Evolutionary conservation across 225 moss, liverwort and hornwort species (phyloP), one percentile per base, ranked within the genome.

Genomic region (Sphagnum contortum): DNA sequence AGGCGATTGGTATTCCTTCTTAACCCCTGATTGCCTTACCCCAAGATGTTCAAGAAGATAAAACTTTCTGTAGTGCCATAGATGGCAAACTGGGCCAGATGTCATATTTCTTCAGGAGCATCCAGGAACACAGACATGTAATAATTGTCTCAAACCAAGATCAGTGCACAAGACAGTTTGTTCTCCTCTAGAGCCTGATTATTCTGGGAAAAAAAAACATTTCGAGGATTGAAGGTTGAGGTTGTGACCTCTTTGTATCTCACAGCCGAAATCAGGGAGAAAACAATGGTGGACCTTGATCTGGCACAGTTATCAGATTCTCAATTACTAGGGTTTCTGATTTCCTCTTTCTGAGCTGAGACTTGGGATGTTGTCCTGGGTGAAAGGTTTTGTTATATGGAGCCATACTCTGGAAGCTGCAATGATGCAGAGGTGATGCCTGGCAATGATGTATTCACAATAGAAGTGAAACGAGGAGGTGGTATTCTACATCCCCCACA

Each of bases 381-480:
- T 47, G 9, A 5, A 83, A 93, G 92, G 88, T 90, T 90, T 72
- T 94, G 93, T 61, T 90, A 86, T 64, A 86, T 88, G 88, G 12
- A 78, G 9, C 93, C 93, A 2, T 93, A 79, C 9, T 9, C 3
- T 0, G 65, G 60, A 45, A 66, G 68, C 4, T 85, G 84, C 62
- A 62, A 52, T 6, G 55, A 80, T n/a, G 63, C 75, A 6, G 86
- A 93, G 68, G 83, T 71, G 55, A 74, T 73, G 52, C 78, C 74
- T 8, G 88, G 86, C 3, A 63, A 79, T 12, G 68, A 76, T 57
- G 67, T 93, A 61, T 68, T 84, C 58, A 90, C 92, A 11, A 61
- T 88, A 48, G 86, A 71, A 9, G 67, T 85, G 4, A 85, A 85
- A 47, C 79, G 79, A 12, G 79, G 79, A 65, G 83, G 83, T 45